Percentiles rank a stretch among this genome's conserved stretches.
Conservation (phyloP, 805 yeast species). For the Yarrowia bubula region DNA sequence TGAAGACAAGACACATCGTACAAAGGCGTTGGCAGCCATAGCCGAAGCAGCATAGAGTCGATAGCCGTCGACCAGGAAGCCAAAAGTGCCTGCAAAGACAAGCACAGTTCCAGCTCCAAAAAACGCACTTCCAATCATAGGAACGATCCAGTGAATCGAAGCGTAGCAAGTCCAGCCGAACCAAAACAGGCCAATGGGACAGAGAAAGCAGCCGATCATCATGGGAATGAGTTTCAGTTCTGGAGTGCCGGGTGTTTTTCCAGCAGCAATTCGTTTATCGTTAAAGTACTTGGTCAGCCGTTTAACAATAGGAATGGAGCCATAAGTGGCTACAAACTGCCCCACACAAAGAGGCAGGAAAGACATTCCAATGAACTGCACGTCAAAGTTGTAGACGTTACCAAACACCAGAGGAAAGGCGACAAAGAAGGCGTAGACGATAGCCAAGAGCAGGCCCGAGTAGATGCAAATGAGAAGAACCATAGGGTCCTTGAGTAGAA, state of each 20-base stretch:
- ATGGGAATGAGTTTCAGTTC: constrained; percentile 60
- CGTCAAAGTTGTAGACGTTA: constrained; percentile 46
- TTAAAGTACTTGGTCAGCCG: constrained; percentile 39
- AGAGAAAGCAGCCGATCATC: constrained; percentile 55
- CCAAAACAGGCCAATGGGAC: constrained; percentile 65
- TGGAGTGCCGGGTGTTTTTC: constrained; percentile 49
- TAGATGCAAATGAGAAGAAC: constrained; percentile 59
- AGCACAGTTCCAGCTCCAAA: constrained; percentile 56
- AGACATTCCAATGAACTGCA: constrained; percentile 57
- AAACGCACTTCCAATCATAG: constrained; percentile 57
- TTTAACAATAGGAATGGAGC: constrained; percentile 50
- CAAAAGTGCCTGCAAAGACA: constrained; percentile 63
- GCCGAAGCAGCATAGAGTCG: constrained; percentile 74
- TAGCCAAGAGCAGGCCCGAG: constrained; percentile 65
- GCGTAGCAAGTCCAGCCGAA: constrained; percentile 70
- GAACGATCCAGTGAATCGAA: constrained; percentile 59
- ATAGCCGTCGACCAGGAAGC: constrained; percentile 49
- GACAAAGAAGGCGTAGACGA: constrained; percentile 60
- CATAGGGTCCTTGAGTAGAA: constrained; percentile 59
- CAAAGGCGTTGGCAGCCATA: constrained; percentile 79
- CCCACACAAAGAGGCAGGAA: constrained; percentile 59
- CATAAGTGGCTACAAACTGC: constrained; percentile 47
- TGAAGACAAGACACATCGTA: constrained; percentile 71
- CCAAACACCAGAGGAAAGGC: constrained; percentile 57
- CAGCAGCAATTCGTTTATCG: constrained; percentile 45